Base-by-base conservation (phyloP, 23 red algal genomes). In the Pyropia haitanensis region DNA sequence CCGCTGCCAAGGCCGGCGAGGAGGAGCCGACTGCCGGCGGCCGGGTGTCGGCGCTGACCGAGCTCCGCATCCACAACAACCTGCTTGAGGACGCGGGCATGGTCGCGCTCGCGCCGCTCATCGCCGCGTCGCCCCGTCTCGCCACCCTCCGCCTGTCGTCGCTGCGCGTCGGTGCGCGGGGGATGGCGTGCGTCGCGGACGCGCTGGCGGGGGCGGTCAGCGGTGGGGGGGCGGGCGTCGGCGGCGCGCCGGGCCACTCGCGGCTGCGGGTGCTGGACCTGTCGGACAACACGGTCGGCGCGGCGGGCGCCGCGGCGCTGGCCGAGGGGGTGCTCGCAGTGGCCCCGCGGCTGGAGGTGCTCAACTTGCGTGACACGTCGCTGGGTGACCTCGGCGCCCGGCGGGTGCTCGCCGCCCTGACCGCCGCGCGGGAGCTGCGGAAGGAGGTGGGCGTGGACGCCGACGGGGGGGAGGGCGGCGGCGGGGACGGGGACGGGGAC, bases 21-120 rank as follows among this genome's bases (percentile, higher is more conserved):
- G 39, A 46, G 10, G 39, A 46, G 39, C 39, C 39, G 39, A 12
- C 39, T 46, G 8, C 39, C 7, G 39, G 39, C 39, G 39, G 39
- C 8, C 39, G 39, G 4, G 39, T 46, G 39, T 46, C 39, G 39
- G 39, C 39, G 0, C 8, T 46, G 7, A 46, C 39, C 33, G 60
- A 70, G 16, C 77, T 87, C 3, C 65, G 81, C 61, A 49, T 87
- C 54, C 81, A 85, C 64, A 84, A 58, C 26, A 95, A 95, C 56
- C 72, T 77, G 3, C 54, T 95, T 18, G 64, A 87, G 18, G 75
- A 77, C 17, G 75, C 48, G 17, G 90, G 90, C 18, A 50, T 78
- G 33, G 18, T 33, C 15, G 63, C 70, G 19, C 63, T 95, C 24
- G 80, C 73, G 27, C 52, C 59, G 12, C 33, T 95, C 20, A 22